Percentiles rank a stretch among this genome's conserved stretches.
Evolutionary conservation across 1,284 basidiomycete species (phyloP).

Genomic region (Wallemia ichthyophaga): DNA sequence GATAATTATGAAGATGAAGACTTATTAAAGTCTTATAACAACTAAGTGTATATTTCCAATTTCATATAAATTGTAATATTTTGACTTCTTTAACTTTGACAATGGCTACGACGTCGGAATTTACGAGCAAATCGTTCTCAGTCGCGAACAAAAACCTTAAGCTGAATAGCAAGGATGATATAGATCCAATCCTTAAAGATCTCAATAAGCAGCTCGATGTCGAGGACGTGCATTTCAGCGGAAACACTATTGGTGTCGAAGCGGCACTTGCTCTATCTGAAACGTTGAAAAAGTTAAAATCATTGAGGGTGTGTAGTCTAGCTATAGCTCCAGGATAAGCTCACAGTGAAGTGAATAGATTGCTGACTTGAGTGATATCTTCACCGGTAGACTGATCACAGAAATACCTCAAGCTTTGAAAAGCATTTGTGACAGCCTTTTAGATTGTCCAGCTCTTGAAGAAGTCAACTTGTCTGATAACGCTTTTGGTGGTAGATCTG

Average conservation of each 20-base stretch:
- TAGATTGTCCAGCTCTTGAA: constrained; percentile 42
- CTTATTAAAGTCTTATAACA: not conserved
- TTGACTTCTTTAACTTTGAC: constrained; percentile 5
- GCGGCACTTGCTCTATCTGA: constrained; percentile 62
- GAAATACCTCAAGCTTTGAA: constrained; percentile 78
- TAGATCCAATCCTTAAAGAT: constrained; percentile 41
- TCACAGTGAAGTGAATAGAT: constrained; percentile 23
- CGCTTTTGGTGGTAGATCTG: constrained; percentile 82
- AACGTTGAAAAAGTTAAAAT: constrained; percentile 37
- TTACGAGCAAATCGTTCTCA: constrained; percentile 21
- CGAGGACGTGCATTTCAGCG: constrained; percentile 74
- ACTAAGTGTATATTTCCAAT: not conserved
- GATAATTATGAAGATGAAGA: not conserved
- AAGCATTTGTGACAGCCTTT: constrained; percentile 62
- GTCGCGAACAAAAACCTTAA: constrained; percentile 49
- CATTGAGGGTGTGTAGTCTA: constrained; percentile 30
- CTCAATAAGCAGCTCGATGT: constrained; percentile 31
- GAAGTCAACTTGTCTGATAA: constrained; percentile 86
- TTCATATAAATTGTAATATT: not conserved
- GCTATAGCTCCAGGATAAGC: not conserved
- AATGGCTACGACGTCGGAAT: not conserved
- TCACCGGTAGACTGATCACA: constrained; percentile 78
- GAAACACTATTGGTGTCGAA: constrained; percentile 84
- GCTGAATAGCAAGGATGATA: constrained; percentile 46
- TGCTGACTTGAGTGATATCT: constrained; percentile 89